Evolutionary conservation across 2,329 filamentous ascomycete species (phyloP).

Genomic region (Mycogone perniciosa): DNA sequence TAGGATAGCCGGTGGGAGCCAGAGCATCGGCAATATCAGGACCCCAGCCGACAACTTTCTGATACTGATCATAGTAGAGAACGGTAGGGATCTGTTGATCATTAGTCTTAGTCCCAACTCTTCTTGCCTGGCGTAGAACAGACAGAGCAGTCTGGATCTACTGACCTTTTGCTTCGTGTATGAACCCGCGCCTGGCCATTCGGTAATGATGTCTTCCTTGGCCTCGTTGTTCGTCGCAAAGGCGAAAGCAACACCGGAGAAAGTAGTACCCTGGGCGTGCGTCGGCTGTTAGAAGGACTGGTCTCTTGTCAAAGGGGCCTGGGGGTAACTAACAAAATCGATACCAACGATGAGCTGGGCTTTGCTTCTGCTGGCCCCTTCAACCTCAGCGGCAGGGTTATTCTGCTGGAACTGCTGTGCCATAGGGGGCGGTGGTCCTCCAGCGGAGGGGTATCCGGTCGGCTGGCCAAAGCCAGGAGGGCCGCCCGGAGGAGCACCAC

Average conservation of each 20-base stretch:
- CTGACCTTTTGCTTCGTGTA: conserved; percentile 96
- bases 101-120: not conserved
- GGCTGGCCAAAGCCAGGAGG: conserved; percentile 41
- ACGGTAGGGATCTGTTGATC: conserved; percentile 83
- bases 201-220: conserved; percentile 97
- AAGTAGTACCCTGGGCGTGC: conserved; percentile 73
- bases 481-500: conserved; percentile 27
- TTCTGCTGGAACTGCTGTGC: conserved; percentile 38
- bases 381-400: conserved; percentile 63
- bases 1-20: conserved; percentile 93
- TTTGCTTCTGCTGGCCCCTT: conserved; percentile 84
- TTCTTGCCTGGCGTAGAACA: no score
- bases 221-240: conserved; percentile 97
- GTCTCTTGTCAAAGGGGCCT: not conserved
- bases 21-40: conserved; percentile 96
- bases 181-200: conserved; percentile 96
- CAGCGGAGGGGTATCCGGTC: conserved; percentile 38
- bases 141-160: not conserved
- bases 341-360: conserved; percentile 97
- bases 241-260: conserved; percentile 93
- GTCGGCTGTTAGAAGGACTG: no score
- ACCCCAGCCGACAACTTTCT: conserved; percentile 99
- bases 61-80: conserved; percentile 99
- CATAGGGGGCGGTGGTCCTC: conserved; percentile 36
- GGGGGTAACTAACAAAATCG: conserved; percentile 69